phyloP scores from a whole-genome alignment of 1,284 basidiomycete genomes.

The Stereum hirsutum region DNA sequence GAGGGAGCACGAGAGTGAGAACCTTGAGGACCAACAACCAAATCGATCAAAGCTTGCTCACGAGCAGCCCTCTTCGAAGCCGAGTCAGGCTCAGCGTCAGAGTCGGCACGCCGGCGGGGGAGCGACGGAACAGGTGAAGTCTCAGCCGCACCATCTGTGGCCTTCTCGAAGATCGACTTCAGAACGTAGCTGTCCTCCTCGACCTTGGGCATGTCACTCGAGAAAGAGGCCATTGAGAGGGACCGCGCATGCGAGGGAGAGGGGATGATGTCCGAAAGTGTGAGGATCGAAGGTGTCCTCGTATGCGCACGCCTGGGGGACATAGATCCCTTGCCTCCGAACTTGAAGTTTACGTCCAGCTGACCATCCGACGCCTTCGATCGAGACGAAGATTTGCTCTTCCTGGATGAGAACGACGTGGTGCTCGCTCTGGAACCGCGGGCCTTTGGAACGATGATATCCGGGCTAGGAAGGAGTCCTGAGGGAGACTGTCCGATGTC shows the following conservation, averaged over 20 bases:
- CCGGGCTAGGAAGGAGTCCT: conserved; percentile 12
- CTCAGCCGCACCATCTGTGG: conserved; percentile 20
- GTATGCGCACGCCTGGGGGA: conserved; percentile 11
- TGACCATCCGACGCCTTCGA: conserved; percentile 50
- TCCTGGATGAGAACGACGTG: conserved; percentile 10
- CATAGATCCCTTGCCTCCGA: conserved; percentile 45
- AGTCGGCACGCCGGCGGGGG: conserved; percentile 29
- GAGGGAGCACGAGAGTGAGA: conserved; percentile 42
- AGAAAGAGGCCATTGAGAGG: conserved; percentile 36
- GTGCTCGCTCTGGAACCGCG: neutral
- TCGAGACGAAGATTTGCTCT: conserved; percentile 11
- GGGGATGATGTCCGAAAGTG: conserved; percentile 68
- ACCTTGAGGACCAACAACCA: conserved; percentile 6
- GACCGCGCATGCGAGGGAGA: conserved; percentile 41
- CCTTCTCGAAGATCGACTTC: conserved; percentile 49
- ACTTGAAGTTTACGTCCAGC: conserved; percentile 62
- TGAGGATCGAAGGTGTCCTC: conserved; percentile 29
- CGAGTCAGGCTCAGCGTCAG: conserved; percentile 37
- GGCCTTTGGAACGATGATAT: conserved; percentile 8
- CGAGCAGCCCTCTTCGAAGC: conserved; percentile 26
- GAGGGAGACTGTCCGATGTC: too few relatives aligned
- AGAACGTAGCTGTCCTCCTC: conserved; percentile 48
- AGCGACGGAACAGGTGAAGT: conserved; percentile 3
- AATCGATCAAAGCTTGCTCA: conserved; percentile 14
- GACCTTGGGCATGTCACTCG: too few relatives aligned